Evolutionary conservation across 768 basidiomycete genomes (phyloP), one percentile per base, ranked within the genome.

Genomic region (Rhodosporidiobolus odoratus): DNA sequence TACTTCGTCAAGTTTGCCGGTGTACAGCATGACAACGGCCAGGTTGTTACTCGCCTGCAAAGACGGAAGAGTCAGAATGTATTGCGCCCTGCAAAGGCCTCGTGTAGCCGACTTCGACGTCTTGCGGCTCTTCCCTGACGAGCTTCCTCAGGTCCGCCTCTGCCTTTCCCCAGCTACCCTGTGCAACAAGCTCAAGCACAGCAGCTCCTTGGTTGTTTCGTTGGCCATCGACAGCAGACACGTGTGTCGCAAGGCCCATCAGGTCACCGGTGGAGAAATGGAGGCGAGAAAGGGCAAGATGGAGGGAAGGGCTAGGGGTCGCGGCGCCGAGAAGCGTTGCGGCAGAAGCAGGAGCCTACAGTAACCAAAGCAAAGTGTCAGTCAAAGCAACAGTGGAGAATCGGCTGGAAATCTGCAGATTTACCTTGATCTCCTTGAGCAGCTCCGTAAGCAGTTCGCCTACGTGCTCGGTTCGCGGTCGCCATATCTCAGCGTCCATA

Each of bases 1-100:
- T 4, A 60, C 66, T 27, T 62, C 66, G 23, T 68, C 35, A 21
- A 68, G 43, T 34, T 32, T 34, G 25, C 35, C 53, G 0, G 21
- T 16, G 45, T 61, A 68, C 2, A 68, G 66, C 2, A 68, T 53
- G 4, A 57, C 59, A 12, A 68, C 66, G 27, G 66, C 66, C 21
- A 68, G 66, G 60, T 68, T 62, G 43, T 56, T 57, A 3, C 19
- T 13, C 0, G 45, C n/a, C 66, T 68, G 50, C 41, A 19, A 8
- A 12, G 12, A 34, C 2, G 19, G 30, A 35, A n/a, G n/a, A n/a
- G n/a, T n/a, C n/a, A n/a, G n/a, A n/a, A n/a, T n/a, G n/a, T n/a
- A n/a, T n/a, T n/a, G n/a, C n/a, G n/a, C n/a, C n/a, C n/a, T n/a
- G n/a, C n/a, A n/a, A n/a, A n/a, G n/a, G n/a, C n/a, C n/a, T n/a